phyloP scores from a whole-genome alignment of 2,329 filamentous ascomycete species.

The Cytospora paraplurivora region DNA sequence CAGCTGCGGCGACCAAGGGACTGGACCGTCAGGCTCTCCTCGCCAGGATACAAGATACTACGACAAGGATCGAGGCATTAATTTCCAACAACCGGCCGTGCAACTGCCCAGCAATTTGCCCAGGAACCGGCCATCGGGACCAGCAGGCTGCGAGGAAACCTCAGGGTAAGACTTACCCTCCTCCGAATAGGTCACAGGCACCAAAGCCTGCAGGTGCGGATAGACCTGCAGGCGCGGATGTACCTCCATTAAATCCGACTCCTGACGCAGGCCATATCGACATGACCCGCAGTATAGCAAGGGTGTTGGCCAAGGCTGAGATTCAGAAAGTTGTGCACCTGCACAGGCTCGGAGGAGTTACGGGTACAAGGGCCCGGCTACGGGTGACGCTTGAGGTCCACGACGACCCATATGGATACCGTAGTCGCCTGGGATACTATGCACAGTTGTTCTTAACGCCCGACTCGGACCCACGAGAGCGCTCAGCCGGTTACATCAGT shows the following conservation, averaged over 20 bases:
- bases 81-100: not conserved
- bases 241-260: not conserved
- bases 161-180: no score
- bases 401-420: slow-evolving; percentile 4
- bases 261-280: not conserved
- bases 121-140: not conserved
- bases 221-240: no score
- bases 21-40: not conserved
- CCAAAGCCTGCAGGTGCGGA: not conserved
- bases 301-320: not conserved
- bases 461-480: not conserved
- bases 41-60: not conserved
- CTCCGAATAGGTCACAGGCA: not conserved
- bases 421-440: slow-evolving; percentile 13
- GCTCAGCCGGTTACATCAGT: slow-evolving; percentile 5
- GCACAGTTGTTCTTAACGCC: not conserved
- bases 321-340: not conserved
- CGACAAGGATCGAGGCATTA: not conserved
- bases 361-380: not conserved
- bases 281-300: not conserved
- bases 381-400: slow-evolving; percentile 4
- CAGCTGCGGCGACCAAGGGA: not conserved
- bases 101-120: not conserved
- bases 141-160: not conserved
- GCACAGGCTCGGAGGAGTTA: not conserved